phyloP scores from a whole-genome alignment of 169 alveolate species.

The Plasmodium relictum region DNA sequence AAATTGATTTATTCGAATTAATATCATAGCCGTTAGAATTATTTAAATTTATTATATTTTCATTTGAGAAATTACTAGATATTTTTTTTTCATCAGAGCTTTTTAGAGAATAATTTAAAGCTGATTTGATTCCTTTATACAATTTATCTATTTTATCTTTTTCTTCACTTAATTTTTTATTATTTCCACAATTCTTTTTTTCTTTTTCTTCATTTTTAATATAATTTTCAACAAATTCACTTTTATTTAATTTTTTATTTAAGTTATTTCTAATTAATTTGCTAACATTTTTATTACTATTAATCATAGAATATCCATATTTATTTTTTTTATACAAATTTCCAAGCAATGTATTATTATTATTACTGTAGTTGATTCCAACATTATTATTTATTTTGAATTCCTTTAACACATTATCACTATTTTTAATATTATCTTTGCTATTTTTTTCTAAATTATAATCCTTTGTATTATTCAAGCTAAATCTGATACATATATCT shows the following conservation, averaged over 20 bases:
- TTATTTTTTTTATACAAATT: not conserved
- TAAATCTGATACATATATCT: slow-evolving; percentile 1
- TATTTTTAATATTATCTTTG: not conserved
- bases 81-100: too few species aligned
- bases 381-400: not conserved
- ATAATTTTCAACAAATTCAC: not conserved
- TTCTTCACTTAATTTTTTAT: too few species aligned
- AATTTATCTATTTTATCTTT: too few species aligned
- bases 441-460: not conserved
- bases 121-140: too few species aligned
- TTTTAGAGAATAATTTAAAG: too few species aligned
- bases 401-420: not conserved
- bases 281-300: not conserved
- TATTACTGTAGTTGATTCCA: not conserved
- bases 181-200: not conserved
- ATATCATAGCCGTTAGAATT: slow-evolving; percentile 11
- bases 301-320: not conserved
- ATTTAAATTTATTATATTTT: not conserved
- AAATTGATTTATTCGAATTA: not conserved
- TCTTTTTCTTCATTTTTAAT: not conserved
- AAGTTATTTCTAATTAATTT: not conserved
- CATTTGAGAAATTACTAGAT: too few species aligned
- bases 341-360: not conserved
- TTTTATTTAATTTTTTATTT: not conserved
- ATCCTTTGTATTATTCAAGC: not conserved